Evolutionary conservation across 805 yeast genomes (phyloP).

Genomic region (Candida maris): DNA sequence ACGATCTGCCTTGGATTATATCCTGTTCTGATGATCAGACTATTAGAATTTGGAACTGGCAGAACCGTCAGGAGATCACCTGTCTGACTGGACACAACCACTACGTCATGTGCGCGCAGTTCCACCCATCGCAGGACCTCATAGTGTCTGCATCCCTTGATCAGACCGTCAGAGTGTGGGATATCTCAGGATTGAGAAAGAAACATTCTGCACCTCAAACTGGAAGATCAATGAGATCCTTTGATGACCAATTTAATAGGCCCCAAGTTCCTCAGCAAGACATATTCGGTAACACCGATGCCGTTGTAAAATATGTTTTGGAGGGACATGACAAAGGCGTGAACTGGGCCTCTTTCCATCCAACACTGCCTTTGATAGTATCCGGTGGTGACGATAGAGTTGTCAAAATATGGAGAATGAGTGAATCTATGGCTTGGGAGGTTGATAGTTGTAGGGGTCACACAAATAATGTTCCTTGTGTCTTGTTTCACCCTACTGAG

Average conservation of each 20-base stretch:
- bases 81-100: slow-evolving; percentile 97
- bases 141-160: slow-evolving; percentile 95
- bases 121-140: slow-evolving; percentile 93
- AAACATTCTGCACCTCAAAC: slow-evolving; percentile 77
- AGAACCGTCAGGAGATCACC: slow-evolving; percentile 94
- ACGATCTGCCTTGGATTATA: slow-evolving; percentile 95
- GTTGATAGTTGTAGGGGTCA: slow-evolving; percentile 98
- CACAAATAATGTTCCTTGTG: slow-evolving; percentile 86
- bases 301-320: slow-evolving; percentile 88
- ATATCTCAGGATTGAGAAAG: slow-evolving; percentile 89
- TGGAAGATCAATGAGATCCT: slow-evolving; percentile 36
- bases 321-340: slow-evolving; percentile 99
- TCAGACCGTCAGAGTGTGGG: slow-evolving; percentile 99
- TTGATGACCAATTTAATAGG: slow-evolving; percentile 48
- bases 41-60: slow-evolving; percentile 99
- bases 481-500: slow-evolving; percentile 88
- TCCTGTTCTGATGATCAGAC: slow-evolving; percentile 98
- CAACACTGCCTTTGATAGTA: slow-evolving; percentile 89
- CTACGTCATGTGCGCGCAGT: slow-evolving; percentile 96
- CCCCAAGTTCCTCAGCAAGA: slow-evolving; percentile 82
- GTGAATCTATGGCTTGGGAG: slow-evolving; percentile 98
- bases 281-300: slow-evolving; percentile 90
- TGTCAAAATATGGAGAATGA: slow-evolving; percentile 95
- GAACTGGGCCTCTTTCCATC: slow-evolving; percentile 98
- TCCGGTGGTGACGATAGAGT: slow-evolving; percentile 96